Percentiles rank a stretch among this genome's conserved stretches.
Evolutionary conservation across 805 yeast genomes (phyloP).

Genomic region (Pichia membranifaciens): DNA sequence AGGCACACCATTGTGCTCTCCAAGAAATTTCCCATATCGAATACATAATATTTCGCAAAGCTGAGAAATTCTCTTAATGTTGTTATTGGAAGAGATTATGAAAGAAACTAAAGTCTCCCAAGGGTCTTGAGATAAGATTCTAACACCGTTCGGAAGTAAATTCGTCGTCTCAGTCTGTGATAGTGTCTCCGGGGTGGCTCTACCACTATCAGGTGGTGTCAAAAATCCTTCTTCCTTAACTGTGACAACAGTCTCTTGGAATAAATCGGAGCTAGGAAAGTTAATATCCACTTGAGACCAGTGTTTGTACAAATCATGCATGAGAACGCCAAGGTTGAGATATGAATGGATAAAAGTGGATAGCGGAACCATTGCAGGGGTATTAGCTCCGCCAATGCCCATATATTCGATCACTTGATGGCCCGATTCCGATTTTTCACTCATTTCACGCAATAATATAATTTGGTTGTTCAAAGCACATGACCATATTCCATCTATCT

Average conservation of each 20-base stretch:
- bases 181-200: background rate
- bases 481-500: constrained; percentile 57
- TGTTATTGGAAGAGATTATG: constrained; percentile 94
- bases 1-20: constrained; percentile 43
- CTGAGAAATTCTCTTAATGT: constrained; percentile 84
- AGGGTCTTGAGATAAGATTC: constrained; percentile 90
- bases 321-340: constrained; percentile 57
- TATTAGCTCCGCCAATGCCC: constrained; percentile 27
- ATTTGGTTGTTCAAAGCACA: constrained; percentile 56
- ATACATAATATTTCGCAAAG: constrained; percentile 80
- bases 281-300: constrained; percentile 58
- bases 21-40: constrained; percentile 61
- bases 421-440: constrained; percentile 38
- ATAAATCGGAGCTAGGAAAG: constrained; percentile 30
- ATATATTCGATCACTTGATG: constrained; percentile 45
- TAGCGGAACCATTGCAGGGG: constrained; percentile 27
- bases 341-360: constrained; percentile 53
- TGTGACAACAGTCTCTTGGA: background rate
- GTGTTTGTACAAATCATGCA: constrained; percentile 46
- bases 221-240: background rate
- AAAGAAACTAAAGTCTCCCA: constrained; percentile 92
- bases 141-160: constrained; percentile 34
- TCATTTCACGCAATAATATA: constrained; percentile 41
- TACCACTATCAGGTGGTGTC: constrained; percentile 15
- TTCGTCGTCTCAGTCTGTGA: too few relatives aligned